Percentiles rank a stretch among this genome's conserved stretches.
Evolutionary conservation across 2,329 filamentous ascomycete genomes (phyloP).

Genomic region (Cercospora sp.): DNA sequence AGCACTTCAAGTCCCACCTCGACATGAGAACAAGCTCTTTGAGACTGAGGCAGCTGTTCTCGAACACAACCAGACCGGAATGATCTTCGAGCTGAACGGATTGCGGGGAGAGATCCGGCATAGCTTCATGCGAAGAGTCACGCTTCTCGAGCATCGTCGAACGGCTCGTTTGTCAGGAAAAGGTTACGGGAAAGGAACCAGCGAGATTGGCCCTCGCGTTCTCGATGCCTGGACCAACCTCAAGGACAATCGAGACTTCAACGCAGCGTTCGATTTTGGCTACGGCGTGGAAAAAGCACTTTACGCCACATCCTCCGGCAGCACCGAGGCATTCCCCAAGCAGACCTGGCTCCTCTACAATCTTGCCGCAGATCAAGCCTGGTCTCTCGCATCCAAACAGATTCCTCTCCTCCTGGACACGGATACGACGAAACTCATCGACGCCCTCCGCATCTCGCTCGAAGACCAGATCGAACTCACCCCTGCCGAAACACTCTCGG

Average conservation of each 20-base stretch:
- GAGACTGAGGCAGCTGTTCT: slow-evolving; percentile 36
- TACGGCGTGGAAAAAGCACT: slow-evolving; percentile 35
- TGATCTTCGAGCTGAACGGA: slow-evolving; percentile 41
- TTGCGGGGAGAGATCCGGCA: slow-evolving; percentile 33
- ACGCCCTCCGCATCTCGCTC: slow-evolving; percentile 11
- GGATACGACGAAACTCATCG: slow-evolving; percentile 4
- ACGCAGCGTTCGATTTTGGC: slow-evolving; percentile 38
- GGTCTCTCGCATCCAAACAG: slow-evolving; percentile 24
- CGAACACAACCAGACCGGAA: slow-evolving; percentile 37
- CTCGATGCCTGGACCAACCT: slow-evolving; percentile 33
- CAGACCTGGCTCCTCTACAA: slow-evolving; percentile 27
- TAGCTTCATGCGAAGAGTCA: slow-evolving; percentile 36
- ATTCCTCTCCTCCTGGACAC: background rate
- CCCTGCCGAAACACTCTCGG: slow-evolving; percentile 24
- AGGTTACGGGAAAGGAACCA: slow-evolving; percentile 21
- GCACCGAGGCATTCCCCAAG: slow-evolving; percentile 13
- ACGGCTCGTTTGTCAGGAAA: slow-evolving; percentile 35
- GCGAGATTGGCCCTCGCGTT: slow-evolving; percentile 30
- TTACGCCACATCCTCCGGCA: slow-evolving; percentile 9
- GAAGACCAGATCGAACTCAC: slow-evolving; percentile 13
- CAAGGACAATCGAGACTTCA: slow-evolving; percentile 40
- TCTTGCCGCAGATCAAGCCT: slow-evolving; percentile 33
- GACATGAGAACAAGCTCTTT: slow-evolving; percentile 37
- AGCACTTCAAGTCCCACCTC: slow-evolving; percentile 35
- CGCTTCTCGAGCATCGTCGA: slow-evolving; percentile 38